Percentiles rank a stretch among this genome's conserved stretches.
phyloP scores from a whole-genome alignment of 257 asterid genomes.

The Salvia rosmarinus region DNA sequence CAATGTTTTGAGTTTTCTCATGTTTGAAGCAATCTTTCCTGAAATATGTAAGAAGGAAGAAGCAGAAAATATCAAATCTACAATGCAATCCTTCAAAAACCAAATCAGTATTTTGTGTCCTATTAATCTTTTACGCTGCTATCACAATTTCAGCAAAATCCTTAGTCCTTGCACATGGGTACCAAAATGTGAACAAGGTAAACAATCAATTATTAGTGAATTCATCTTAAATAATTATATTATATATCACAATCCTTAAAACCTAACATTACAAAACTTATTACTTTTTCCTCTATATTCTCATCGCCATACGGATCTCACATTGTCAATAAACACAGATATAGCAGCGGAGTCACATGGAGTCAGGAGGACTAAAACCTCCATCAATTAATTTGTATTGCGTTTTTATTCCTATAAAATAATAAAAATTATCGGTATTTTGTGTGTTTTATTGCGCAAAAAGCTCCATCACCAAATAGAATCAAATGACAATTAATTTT shows the following conservation, averaged over 20 bases:
- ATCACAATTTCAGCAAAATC: neutral
- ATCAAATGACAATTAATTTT: too few relatives aligned
- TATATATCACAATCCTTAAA: neutral
- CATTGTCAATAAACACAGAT: too few relatives aligned
- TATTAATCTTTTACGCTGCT: neutral
- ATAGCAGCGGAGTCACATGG: too few relatives aligned
- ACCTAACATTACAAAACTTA: neutral
- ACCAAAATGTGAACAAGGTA: constrained; percentile 1
- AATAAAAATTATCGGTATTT: too few relatives aligned
- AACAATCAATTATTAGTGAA: constrained; percentile 2
- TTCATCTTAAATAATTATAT: neutral
- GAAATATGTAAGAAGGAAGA: constrained; percentile 22
- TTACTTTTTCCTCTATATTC: neutral
- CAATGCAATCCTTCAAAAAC: neutral
- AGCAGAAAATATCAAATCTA: constrained; percentile 24
- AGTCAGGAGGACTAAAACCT: too few relatives aligned
- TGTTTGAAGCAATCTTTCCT: constrained; percentile 10
- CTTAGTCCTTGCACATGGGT: constrained; percentile 6
- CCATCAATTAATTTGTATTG: too few relatives aligned
- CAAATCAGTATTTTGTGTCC: constrained; percentile 1
- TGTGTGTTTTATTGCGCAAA: too few relatives aligned
- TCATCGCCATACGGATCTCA: neutral
- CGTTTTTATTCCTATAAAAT: too few relatives aligned
- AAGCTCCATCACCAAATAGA: too few relatives aligned
- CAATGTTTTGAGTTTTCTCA: neutral